Base-by-base conservation (phyloP, 2,329 filamentous ascomycete genomes). In the Aspergillus jensenii region DNA sequence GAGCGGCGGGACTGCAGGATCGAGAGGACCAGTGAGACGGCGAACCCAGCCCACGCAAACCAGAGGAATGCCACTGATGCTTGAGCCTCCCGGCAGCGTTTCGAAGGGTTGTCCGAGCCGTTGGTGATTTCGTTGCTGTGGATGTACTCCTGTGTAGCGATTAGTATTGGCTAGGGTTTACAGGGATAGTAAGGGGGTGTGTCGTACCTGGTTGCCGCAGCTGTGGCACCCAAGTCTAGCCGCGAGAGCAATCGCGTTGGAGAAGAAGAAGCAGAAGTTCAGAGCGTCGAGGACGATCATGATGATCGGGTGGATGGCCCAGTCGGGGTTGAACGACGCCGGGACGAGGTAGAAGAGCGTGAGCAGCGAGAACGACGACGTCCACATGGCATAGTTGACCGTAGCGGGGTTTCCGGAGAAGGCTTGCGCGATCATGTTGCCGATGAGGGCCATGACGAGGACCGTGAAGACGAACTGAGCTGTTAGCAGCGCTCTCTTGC, bases 381-480 rank as follows among this genome's bases (percentile, higher is more conserved):
- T 31, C 27, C 27, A 83, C 69, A 83, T 80, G 60, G 74, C 65
- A 67, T 80, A 83, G 71, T 83, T 83, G 75, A 89, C 77, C 52
- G 85, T 79, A 21, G 81, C 77, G 2, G 84, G 81, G 65, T 85
- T 83, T 27, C 84, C 82, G 52, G 75, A 66, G 58, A 74, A 76
- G 4, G 80, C 74, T 40, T 79, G 75, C 52, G 79, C 77, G 68
- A 88, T 85, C 77, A 87, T 86, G 78, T 87, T 85, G 64, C 84
- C 86, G 64, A 86, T 71, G 46, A 88, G 77, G 12, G 84, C 79
- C 77, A 87, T 83, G 68, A 87, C 73, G 67, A 88, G 78, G 56
- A 87, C 70, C 35, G 83, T 78, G 75, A 81, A 86, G 67, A 86
- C 50, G 72, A 87, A 83, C 84, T 87, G 43, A 41, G 15, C 27